Conservation (phyloP, 345 rosid genomes). For the Durio zibethinus region DNA sequence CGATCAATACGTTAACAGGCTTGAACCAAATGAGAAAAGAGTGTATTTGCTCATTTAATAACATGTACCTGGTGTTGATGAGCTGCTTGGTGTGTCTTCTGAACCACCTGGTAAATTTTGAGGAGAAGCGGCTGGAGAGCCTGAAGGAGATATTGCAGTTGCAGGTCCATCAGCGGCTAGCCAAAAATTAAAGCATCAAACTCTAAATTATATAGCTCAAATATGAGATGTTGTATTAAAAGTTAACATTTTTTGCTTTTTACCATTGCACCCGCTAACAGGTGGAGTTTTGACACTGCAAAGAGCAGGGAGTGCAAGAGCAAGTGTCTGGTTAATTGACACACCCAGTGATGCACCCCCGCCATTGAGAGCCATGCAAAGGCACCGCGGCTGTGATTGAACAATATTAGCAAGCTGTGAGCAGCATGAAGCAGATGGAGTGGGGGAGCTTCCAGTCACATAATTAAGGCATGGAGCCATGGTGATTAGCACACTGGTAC, state of each 20-base stretch:
- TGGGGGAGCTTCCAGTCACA: conserved; percentile 39
- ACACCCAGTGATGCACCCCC: conserved; percentile 17
- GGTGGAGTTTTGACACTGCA: conserved; percentile 33
- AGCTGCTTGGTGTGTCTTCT: conserved; percentile 7
- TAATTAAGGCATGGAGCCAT: conserved; percentile 38
- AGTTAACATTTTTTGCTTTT: background rate
- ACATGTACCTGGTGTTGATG: conserved; percentile 1
- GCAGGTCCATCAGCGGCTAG: conserved; percentile 24
- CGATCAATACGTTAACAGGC: background rate
- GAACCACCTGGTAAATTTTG: conserved; percentile 21
- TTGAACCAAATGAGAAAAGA: background rate
- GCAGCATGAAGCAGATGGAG: conserved; percentile 55
- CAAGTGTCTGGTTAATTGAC: conserved; percentile 17
- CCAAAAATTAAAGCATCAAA: background rate
- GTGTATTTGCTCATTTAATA: background rate
- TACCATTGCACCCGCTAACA: conserved; percentile 11
- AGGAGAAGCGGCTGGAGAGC: conserved; percentile 12
- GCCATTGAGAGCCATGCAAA: conserved; percentile 38
- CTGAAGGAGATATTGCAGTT: background rate
- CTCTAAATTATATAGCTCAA: background rate
- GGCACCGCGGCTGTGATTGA: conserved; percentile 44
- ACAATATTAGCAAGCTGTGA: conserved; percentile 40
- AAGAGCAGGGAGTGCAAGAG: conserved; percentile 25
- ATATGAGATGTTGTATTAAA: background rate
- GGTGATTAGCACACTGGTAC: conserved; percentile 26